A percentile compares a stretch with the other conserved stretches of the same genome.
phyloP scores from a whole-genome alignment of 306 rosid species.

The Pyrus bretschneideri region DNA sequence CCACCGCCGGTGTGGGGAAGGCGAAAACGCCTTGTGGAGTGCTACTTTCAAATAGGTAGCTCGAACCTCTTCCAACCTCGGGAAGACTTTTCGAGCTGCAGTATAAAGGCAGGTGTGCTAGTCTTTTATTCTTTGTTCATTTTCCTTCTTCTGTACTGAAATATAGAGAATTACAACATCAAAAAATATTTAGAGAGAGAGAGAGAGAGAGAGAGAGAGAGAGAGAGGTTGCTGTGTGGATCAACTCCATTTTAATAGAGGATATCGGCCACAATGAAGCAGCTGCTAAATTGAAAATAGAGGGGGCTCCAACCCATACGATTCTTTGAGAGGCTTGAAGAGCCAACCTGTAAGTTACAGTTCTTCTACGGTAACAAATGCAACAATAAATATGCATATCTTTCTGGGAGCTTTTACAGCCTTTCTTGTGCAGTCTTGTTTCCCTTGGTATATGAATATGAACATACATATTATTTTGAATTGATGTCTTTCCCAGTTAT shows the following conservation, averaged over 20 bases:
- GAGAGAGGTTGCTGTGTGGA: slow-evolving; percentile 32
- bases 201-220: slow-evolving; percentile 14
- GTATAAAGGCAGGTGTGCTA: slow-evolving; percentile 23
- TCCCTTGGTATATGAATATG: slow-evolving; percentile 4
- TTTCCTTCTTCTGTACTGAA: slow-evolving; percentile 15
- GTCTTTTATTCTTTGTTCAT: not conserved
- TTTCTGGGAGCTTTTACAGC: slow-evolving; percentile 37
- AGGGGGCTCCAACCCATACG: slow-evolving; percentile 19
- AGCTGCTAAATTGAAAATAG: slow-evolving; percentile 29
- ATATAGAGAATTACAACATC: slow-evolving; percentile 37
- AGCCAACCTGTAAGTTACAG: slow-evolving; percentile 54
- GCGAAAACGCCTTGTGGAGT: slow-evolving; percentile 84
- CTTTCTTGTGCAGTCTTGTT: slow-evolving; percentile 25
- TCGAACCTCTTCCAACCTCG: slow-evolving; percentile 55
- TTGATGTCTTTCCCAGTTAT: slow-evolving; percentile 11
- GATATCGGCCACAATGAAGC: slow-evolving; percentile 53
- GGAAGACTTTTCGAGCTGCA: slow-evolving; percentile 34
- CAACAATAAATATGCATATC: slow-evolving; percentile 37
- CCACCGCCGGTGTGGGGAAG: slow-evolving; percentile 93
- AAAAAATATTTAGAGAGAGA: slow-evolving; percentile 16
- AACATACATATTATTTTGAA: not conserved
- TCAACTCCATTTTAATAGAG: slow-evolving; percentile 58
- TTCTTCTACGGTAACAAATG: slow-evolving; percentile 56
- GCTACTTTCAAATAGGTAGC: slow-evolving; percentile 55
- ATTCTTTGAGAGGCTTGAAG: slow-evolving; percentile 74